Evolutionary conservation across 495 filamentous ascomycete species (phyloP), one percentile per base, ranked within the genome.

Genomic region (Aspergillus haitiensis): DNA sequence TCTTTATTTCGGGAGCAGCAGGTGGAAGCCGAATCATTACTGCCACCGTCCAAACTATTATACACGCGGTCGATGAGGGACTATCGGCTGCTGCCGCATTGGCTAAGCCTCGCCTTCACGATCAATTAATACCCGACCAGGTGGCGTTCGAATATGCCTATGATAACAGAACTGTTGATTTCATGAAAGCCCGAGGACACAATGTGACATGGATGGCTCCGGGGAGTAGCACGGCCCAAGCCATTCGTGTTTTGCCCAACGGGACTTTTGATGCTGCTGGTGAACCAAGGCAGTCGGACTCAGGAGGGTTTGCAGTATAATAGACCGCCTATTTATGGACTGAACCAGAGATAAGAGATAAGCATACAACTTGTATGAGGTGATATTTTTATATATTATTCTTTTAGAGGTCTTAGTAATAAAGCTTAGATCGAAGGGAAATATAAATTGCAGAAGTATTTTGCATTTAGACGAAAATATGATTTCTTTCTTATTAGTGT

Each of bases 11-110:
- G 13, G 93, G 90, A 2, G 85, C 90, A 0, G 92, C 92, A 0
- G 93, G 93, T 21, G 93, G 93, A 7, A 89, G 85, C n/a, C 82
- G 90, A 6, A 97, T 97, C 69, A 93, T 93, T 72, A 95, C 90
- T 0, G 77, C 90, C 0, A 93, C 88, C 0, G 81, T 92, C 46
- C 90, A 94, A 71, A 86, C 84, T 54, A 80, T 93, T 21, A 87
- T 87, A 65, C 80, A 91, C 65, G 77, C 90, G 6, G 76, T 97
- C 0, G 89, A 93, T 56, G 78, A 83, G 27, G 76, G 78, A 42
- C 73, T 86, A 64, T 81, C 75, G 1, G 72, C 86, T 0, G 65
- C 75, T 5, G 78, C 88, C 40, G 86, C 89, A 0, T 76, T 96
- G 16, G 83, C 83, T 0, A 64, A 75, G 39, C 88, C 91, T 3